phyloP scores from a whole-genome alignment of 345 rosid genomes.

The Syzygium grande region DNA sequence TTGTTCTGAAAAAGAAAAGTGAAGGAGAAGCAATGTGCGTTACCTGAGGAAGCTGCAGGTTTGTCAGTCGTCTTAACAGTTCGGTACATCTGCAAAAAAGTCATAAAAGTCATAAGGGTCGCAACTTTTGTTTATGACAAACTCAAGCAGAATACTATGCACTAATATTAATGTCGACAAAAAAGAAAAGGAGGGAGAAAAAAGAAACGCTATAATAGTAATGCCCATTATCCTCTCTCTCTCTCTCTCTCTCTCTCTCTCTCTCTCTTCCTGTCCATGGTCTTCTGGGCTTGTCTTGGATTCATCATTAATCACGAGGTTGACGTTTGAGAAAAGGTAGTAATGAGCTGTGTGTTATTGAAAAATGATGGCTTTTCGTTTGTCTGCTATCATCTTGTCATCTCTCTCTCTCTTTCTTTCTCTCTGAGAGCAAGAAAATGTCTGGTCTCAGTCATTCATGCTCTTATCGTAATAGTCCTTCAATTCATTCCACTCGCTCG shows the following conservation, averaged over 20 bases:
- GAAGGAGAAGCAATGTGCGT: not conserved
- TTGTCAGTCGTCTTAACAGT: conserved; percentile 86
- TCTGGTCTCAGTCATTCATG: conserved; percentile 2
- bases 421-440: conserved; percentile 20
- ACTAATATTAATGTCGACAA: not conserved
- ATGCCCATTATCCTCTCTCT: not conserved
- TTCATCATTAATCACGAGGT: conserved; percentile 55
- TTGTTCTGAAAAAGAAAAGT: not conserved
- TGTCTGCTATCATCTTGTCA: conserved; percentile 21
- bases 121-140: not conserved
- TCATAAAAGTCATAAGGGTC: not conserved
- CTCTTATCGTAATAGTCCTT: conserved; percentile 21
- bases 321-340: conserved; percentile 21
- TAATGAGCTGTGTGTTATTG: conserved; percentile 52
- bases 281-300: conserved; percentile 9
- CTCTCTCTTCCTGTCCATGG: not conserved
- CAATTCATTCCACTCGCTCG: conserved; percentile 21
- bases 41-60: conserved; percentile 84
- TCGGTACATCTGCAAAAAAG: conserved; percentile 67
- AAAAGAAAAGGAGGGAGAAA: not conserved
- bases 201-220: not conserved
- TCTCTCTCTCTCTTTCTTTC: conserved; percentile 8
- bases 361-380: conserved; percentile 66
- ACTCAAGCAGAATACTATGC: not conserved
- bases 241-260: not conserved